Evolutionary conservation across 2,329 filamentous ascomycete species (phyloP).

Genomic region (Phaeophleospora eucalypticola): DNA sequence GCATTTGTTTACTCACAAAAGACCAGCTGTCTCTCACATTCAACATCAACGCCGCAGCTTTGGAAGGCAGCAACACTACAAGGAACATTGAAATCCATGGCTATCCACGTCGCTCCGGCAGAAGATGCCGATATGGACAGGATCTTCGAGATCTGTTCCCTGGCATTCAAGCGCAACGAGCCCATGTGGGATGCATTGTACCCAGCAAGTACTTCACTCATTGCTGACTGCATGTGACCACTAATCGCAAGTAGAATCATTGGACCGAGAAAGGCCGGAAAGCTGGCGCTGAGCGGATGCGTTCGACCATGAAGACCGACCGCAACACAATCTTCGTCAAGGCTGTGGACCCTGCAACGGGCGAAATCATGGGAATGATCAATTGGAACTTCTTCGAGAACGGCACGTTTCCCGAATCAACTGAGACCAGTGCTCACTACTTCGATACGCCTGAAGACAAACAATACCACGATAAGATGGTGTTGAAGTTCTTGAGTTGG

Average conservation of each 20-base stretch:
- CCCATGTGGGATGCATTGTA: slow-evolving; percentile 27
- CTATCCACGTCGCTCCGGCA: slow-evolving; percentile 20
- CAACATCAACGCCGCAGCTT: background rate
- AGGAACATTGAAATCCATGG: background rate
- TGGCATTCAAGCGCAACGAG: slow-evolving; percentile 28
- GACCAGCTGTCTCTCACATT: no score
- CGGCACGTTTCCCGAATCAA: slow-evolving; percentile 6
- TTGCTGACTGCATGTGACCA: no score
- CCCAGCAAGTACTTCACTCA: slow-evolving; percentile 14
- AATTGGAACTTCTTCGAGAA: slow-evolving; percentile 30
- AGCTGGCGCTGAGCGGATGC: slow-evolving; percentile 24
- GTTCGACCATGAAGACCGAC: slow-evolving; percentile 17
- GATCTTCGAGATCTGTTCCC: slow-evolving; percentile 28
- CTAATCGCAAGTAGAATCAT: no score
- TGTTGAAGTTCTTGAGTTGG: slow-evolving; percentile 19
- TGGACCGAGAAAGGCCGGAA: slow-evolving; percentile 23
- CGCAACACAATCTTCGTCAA: slow-evolving; percentile 27
- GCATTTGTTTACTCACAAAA: no score
- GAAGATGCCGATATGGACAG: slow-evolving; percentile 29
- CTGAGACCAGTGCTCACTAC: slow-evolving; percentile 11
- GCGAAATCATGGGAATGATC: slow-evolving; percentile 30
- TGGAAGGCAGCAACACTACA: background rate
- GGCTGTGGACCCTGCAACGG: slow-evolving; percentile 25
- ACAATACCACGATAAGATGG: slow-evolving; percentile 19
- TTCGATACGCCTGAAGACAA: slow-evolving; percentile 22